Evolutionary conservation across 306 rosid genomes (phyloP), one percentile per base, ranked within the genome.

Genomic region (Elaeagnus macrophylla): DNA sequence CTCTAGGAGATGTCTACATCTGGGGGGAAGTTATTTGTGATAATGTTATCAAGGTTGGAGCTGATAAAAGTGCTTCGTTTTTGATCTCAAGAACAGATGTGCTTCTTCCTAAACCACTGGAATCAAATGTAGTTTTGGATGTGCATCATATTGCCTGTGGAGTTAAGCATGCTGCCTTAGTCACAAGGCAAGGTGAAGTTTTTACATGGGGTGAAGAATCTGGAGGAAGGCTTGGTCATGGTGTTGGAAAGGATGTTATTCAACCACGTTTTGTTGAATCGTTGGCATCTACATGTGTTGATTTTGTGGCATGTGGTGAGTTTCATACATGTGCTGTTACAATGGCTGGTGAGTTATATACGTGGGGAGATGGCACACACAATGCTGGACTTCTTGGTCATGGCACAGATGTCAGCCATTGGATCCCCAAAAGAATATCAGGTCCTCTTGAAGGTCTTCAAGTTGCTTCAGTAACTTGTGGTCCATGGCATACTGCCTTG

Each of bases 201-300:
- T 93, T 84, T 68, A 84, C 99, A 32, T 93, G 99, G 99, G 99
- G 99, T 9, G 99, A 93, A 78, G 99, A 87, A 83, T 93, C 96
- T 38, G 96, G 99, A 61, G 99, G 99, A 64, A 83, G 95, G 62
- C 99, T 93, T 37, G 99, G 99, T 52, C 99, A 93, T 70, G 99
- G 99, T 54, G 95, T 83, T 57, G 93, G 85, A 63, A 93, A 75
- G 71, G 83, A 93, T 77, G 77, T 82, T 59, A 73, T 71, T 67
- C 99, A 84, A 72, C 99, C 99, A 56, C 65, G 75, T 65, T 74
- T 87, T 51, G 84, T 93, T 69, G 99, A 93, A 72, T 79, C 96
- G 1, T 61, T 93, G 69, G 74, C 89, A 67, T 76, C 95, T 64
- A 63, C 69, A 17, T 68, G 71, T 55, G 72, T 87, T 71, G 96